Percentiles rank a stretch among this genome's conserved stretches.
These are phyloP conservation scores for Tylopilus subfusipes DNA, from an alignment of 768 basidiomycete genomes.

Conservation along the genomic window DNA sequence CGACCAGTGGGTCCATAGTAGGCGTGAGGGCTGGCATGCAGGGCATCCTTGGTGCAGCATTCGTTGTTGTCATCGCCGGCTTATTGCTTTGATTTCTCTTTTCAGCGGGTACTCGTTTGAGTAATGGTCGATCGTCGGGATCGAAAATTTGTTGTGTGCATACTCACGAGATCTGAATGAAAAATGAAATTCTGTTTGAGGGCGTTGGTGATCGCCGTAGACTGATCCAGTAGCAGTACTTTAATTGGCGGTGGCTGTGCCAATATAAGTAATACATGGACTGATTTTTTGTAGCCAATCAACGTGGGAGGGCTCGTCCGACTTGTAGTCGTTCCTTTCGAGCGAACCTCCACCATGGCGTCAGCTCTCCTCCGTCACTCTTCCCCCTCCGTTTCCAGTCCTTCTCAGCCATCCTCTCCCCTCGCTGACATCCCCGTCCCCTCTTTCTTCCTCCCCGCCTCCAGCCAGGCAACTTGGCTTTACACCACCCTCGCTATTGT, in stretches of 20 bases:
- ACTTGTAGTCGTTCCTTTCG: too few relatives aligned
- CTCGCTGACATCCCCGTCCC: conserved; percentile 46
- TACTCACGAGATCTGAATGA: too few relatives aligned
- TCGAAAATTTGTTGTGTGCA: background rate
- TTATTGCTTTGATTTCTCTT: conserved; percentile 9
- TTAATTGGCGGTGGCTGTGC: conserved; percentile 17
- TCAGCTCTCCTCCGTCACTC: conserved; percentile 29
- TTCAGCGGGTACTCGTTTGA: too few relatives aligned
- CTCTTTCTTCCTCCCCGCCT: conserved; percentile 38
- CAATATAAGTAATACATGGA: conserved; percentile 8
- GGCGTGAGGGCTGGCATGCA: conserved; percentile 1
- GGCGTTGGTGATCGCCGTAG: too few relatives aligned
- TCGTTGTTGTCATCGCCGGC: conserved; percentile 1
- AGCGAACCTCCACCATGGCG: conserved; percentile 28
- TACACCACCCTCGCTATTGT: conserved; percentile 70
- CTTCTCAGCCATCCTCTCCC: conserved; percentile 42
- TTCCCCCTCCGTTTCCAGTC: conserved; percentile 34
- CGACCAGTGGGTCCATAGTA: background rate
- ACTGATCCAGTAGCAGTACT: too few relatives aligned
- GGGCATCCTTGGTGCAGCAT: conserved; percentile 7
- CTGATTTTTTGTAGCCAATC: conserved; percentile 29
- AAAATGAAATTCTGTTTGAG: too few relatives aligned
- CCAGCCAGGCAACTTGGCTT: conserved; percentile 44
- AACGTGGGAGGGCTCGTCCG: background rate
- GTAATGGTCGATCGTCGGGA: background rate